phyloP scores from a whole-genome alignment of 371 early-diverging fungal species.

The Zychaea mexicana region DNA sequence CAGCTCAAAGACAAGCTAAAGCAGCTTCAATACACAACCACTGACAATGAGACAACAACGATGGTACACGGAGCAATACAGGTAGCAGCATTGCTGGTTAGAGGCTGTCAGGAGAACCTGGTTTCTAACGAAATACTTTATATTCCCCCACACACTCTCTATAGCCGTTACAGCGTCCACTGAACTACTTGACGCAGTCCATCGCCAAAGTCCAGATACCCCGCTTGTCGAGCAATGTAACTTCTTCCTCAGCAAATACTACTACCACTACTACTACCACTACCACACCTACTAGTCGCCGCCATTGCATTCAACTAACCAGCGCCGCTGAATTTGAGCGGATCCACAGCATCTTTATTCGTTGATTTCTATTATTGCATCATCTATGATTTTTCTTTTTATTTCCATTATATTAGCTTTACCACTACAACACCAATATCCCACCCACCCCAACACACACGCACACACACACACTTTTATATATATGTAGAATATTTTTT shows the following conservation, averaged over 20 bases:
- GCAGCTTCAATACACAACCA: slow-evolving; percentile 20
- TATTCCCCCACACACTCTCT: not conserved
- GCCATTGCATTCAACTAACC: slow-evolving; percentile 28
- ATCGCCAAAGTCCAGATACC: slow-evolving; percentile 41
- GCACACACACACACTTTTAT: not conserved
- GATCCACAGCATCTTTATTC: slow-evolving; percentile 40
- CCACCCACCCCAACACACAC: not conserved
- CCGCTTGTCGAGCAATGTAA: slow-evolving; percentile 8
- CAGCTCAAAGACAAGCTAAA: slow-evolving; percentile 51
- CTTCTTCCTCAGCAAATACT: too few relatives aligned
- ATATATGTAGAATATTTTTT: slow-evolving; percentile 12
- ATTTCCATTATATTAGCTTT: not conserved
- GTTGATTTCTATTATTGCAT: slow-evolving; percentile 11
- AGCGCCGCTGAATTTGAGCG: slow-evolving; percentile 37
- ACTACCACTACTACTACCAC: not conserved
- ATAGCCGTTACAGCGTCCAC: slow-evolving; percentile 12
- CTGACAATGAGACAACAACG: slow-evolving; percentile 6
- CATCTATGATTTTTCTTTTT: not conserved
- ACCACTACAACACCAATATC: too few relatives aligned
- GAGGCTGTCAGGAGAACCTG: not conserved
- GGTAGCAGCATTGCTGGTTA: not conserved
- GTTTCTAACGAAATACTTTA: not conserved
- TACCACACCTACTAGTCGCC: slow-evolving; percentile 7
- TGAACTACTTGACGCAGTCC: slow-evolving; percentile 13
- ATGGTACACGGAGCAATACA: slow-evolving; percentile 3